Percentiles rank a stretch among this genome's conserved stretches.
Conservation (phyloP, 352 stramenopile species). For the Peronospora destructor region DNA sequence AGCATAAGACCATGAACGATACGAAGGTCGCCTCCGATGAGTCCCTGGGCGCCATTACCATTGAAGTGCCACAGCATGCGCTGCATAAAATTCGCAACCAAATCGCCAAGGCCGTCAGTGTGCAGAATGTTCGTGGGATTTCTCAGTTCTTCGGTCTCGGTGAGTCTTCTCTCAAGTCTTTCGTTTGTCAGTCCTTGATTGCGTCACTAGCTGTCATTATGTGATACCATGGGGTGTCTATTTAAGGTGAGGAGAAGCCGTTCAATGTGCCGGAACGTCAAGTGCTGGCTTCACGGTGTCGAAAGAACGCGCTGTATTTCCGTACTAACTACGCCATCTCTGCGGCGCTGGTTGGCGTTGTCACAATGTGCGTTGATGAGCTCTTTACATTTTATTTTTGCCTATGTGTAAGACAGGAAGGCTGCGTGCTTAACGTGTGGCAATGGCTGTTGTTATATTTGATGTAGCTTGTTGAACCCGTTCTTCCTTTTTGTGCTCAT, state of each 20-base stretch:
- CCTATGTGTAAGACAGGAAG: background rate
- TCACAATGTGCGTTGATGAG: slow-evolving; percentile 61
- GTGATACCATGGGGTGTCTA: background rate
- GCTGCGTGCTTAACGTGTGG: background rate
- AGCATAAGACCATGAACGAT: slow-evolving; percentile 21
- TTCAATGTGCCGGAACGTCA: slow-evolving; percentile 75
- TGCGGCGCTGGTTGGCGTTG: slow-evolving; percentile 60
- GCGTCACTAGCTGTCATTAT: background rate
- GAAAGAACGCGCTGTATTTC: slow-evolving; percentile 82
- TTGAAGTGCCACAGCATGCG: slow-evolving; percentile 56
- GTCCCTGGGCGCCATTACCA: slow-evolving; percentile 52
- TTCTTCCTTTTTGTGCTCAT: slow-evolving; percentile 86
- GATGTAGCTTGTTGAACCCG: slow-evolving; percentile 65
- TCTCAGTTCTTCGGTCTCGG: slow-evolving; percentile 76
- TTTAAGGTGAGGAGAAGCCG: slow-evolving; percentile 69
- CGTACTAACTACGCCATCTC: slow-evolving; percentile 81
- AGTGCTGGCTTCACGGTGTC: slow-evolving; percentile 46
- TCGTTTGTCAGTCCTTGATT: background rate
- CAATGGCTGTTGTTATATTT: slow-evolving; percentile 1
- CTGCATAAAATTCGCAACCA: slow-evolving; percentile 64
- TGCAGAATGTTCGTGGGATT: slow-evolving; percentile 75
- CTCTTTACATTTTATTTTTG: background rate
- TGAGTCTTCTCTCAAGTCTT: slow-evolving; percentile 15
- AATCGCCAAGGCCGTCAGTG: slow-evolving; percentile 53
- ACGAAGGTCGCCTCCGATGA: slow-evolving; percentile 58